Evolutionary conservation across 2,329 filamentous ascomycete genomes (phyloP).

Genomic region (Fonsecaea monophora): DNA sequence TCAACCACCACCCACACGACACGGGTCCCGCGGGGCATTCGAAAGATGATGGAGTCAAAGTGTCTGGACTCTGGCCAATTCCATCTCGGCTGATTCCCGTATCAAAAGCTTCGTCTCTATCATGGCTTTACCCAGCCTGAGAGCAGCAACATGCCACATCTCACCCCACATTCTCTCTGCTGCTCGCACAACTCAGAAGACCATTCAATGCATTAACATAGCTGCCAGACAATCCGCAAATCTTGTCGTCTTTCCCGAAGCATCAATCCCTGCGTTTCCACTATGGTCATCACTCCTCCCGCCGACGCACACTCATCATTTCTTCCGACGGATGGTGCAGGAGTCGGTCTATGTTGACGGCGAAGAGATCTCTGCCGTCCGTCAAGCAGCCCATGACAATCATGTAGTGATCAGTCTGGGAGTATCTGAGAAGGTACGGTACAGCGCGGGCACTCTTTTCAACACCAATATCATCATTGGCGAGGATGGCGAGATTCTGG

Average conservation of each 20-base stretch:
- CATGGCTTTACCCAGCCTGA: constrained; percentile 43
- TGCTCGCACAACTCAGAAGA: constrained; percentile 55
- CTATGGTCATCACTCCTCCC: constrained; percentile 58
- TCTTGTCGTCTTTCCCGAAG: constrained; percentile 62
- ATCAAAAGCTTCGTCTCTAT: constrained; percentile 1
- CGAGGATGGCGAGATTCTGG: constrained; percentile 53
- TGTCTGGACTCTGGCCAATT: neutral
- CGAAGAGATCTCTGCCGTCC: constrained; percentile 54
- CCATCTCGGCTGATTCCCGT: constrained; percentile 11
- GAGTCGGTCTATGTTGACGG: constrained; percentile 57
- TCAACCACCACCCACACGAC: no score
- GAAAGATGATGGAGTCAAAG: no score
- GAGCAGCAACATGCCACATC: constrained; percentile 45
- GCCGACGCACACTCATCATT: constrained; percentile 55
- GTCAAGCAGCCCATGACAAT: constrained; percentile 47
- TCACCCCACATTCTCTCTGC: constrained; percentile 58
- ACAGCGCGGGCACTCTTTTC: constrained; percentile 57
- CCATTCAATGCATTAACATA: constrained; percentile 53
- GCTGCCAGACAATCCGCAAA: constrained; percentile 55
- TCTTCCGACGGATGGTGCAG: constrained; percentile 57
- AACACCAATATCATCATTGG: constrained; percentile 61
- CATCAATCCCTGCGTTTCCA: constrained; percentile 61
- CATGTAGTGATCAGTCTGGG: constrained; percentile 57
- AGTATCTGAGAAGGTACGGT: constrained; percentile 56
- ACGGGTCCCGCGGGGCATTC: no score